Evolutionary conservation across 805 yeast genomes (phyloP), one percentile per base, ranked within the genome.

Genomic region (Kodamaea leandrae): DNA sequence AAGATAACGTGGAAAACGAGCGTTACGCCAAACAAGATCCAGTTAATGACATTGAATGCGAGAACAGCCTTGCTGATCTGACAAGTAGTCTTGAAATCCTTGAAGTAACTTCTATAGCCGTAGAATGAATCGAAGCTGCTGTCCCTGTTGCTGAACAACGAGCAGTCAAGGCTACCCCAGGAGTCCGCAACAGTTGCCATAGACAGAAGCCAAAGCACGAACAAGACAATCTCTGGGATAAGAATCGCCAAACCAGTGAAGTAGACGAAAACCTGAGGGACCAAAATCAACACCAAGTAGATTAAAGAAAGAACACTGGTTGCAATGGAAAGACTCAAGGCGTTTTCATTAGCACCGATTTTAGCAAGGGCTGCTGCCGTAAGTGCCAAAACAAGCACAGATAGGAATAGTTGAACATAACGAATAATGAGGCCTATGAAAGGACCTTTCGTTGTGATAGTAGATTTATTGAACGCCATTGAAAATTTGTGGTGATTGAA

Each of bases 191-290:
- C 32, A 28, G 15, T 12, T 14, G 32, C 32, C 6, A 28, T 6
- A 4, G 32, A 28, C n/a, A 18, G 6, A 18, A 28, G 32, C 32
- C 32, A 28, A 15, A 28, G 32, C 18, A 28, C 32, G 12, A 28
- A 15, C 18, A 28, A 28, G n/a, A 28, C 18, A 12, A 28, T 6
- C 32, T 28, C 32, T 13, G 8, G 10, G 15, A 6, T 6, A 12
- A 28, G 32, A 4, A 28, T 14, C 19, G n/a, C 32, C 9, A n/a
- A 6, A 28, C 8, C 19, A 6, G 32, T 16, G 6, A 28, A 4
- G 7, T 13, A 6, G 6, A 28, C 32, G 15, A 13, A 6, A n/a
- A 15, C 18, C 17, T 14, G 6, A 12, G 32, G 9, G 7, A 25
- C 8, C 32, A 13, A n/a, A 6, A 15, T 6, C 6, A 6, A 14